Evolutionary conservation across 176 grass and related monocot genomes (phyloP).

Genomic region (Olyra latifolia): DNA sequence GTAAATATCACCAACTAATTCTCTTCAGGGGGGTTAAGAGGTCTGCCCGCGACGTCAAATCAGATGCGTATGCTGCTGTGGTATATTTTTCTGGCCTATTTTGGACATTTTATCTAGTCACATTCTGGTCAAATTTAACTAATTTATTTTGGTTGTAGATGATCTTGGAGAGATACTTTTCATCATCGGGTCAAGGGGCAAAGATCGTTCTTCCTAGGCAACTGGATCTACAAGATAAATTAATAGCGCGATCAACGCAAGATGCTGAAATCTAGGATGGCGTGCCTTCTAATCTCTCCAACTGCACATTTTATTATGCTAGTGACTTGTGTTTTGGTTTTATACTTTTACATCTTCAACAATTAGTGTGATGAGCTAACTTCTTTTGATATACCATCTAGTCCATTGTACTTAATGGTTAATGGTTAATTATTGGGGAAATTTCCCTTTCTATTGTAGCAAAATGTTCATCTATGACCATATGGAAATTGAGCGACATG

Average conservation of each 20-base stretch:
- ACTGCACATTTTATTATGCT: background rate
- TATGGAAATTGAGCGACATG: background rate
- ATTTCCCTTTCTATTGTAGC: background rate
- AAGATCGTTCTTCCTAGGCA: slow-evolving; percentile 80
- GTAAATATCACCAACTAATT: background rate
- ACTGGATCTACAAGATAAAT: slow-evolving; percentile 56
- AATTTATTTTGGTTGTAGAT: slow-evolving; percentile 52
- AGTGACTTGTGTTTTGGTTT: background rate
- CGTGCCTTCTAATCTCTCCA: background rate
- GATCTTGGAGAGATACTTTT: slow-evolving; percentile 82
- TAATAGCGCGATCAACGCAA: slow-evolving; percentile 28
- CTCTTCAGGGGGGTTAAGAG: slow-evolving; percentile 70
- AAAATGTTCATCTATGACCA: background rate
- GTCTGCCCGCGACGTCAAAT: slow-evolving; percentile 57
- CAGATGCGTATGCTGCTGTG: slow-evolving; percentile 82
- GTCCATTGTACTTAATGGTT: background rate
- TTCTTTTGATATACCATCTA: background rate
- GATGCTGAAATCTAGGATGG: slow-evolving; percentile 33
- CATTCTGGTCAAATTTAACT: background rate
- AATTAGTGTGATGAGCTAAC: background rate
- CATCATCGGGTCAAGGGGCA: slow-evolving; percentile 52
- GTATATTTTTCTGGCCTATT: slow-evolving; percentile 37
- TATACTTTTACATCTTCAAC: background rate
- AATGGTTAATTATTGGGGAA: background rate
- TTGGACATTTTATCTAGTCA: background rate